Evolutionary conservation across 768 basidiomycete genomes (phyloP).

Genomic region (Tylopilus subfusipes): DNA sequence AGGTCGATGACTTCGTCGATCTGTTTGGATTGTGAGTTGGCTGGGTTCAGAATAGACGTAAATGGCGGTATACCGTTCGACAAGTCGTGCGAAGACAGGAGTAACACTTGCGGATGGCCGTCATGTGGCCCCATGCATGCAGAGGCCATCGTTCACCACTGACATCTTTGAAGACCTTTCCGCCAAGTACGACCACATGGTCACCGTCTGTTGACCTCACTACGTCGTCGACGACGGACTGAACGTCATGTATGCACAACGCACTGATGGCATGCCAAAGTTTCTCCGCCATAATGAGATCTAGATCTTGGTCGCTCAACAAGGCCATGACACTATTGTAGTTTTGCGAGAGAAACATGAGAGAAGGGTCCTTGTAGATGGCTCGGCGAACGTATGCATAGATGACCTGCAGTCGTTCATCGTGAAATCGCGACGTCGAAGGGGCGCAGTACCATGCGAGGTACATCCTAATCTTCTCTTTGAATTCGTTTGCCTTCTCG

Average conservation of each 20-base stretch:
- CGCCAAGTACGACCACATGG: constrained; percentile 31
- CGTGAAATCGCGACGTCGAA: constrained; percentile 28
- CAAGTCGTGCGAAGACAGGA: constrained; percentile 32
- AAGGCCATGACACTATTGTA: constrained; percentile 30
- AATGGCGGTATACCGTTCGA: constrained; percentile 22
- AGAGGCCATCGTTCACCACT: constrained; percentile 31
- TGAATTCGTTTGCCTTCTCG: constrained; percentile 30
- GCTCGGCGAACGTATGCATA: constrained; percentile 37
- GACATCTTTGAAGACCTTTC: constrained; percentile 31
- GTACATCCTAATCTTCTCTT: constrained; percentile 32
- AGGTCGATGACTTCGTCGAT: constrained; percentile 31
- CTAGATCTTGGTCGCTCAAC: constrained; percentile 29
- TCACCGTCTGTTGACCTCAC: constrained; percentile 29
- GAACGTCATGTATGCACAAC: constrained; percentile 30
- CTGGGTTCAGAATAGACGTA: background rate
- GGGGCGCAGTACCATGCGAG: constrained; percentile 36
- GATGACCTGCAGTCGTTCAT: constrained; percentile 35
- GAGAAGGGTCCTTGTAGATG: constrained; percentile 35
- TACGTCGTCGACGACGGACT: constrained; percentile 31
- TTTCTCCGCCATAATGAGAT: constrained; percentile 32
- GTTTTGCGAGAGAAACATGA: constrained; percentile 37
- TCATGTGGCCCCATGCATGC: constrained; percentile 36
- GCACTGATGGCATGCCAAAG: constrained; percentile 31
- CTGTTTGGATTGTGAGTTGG: constrained; percentile 12
- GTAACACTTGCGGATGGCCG: constrained; percentile 29